These are phyloP conservation scores for Chaetomium sp. DNA, from an alignment of 2,329 filamentous ascomycete genomes.

Conservation along the genomic window DNA sequence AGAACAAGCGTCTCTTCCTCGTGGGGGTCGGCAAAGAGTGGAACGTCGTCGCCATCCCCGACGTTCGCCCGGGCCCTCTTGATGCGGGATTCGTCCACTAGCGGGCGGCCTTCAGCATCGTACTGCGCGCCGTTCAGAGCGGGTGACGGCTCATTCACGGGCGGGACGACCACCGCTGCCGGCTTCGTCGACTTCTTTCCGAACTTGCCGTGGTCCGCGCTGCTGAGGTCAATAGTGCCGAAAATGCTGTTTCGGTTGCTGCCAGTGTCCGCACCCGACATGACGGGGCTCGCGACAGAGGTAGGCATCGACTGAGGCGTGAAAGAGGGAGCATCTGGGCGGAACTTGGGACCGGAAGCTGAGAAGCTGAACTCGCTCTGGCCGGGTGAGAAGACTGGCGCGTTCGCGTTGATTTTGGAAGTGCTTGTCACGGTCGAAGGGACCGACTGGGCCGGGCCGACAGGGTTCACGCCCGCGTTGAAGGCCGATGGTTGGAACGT, in stretches of 20 bases:
- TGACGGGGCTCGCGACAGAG: slow-evolving; percentile 40
- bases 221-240: slow-evolving; percentile 58
- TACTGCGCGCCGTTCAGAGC: slow-evolving; percentile 29
- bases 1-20: slow-evolving; percentile 29
- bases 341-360: slow-evolving; percentile 59
- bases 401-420: slow-evolving; percentile 60
- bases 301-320: slow-evolving; percentile 52
- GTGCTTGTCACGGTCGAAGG: slow-evolving; percentile 35
- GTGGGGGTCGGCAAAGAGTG: slow-evolving; percentile 61
- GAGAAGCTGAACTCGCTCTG: slow-evolving; percentile 63
- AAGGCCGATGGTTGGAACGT: slow-evolving; percentile 43
- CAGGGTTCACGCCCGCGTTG: slow-evolving; percentile 31
- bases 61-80: slow-evolving; percentile 66
- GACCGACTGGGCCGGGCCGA: slow-evolving; percentile 36
- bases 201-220: slow-evolving; percentile 57
- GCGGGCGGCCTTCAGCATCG: slow-evolving; percentile 54
- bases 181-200: slow-evolving; percentile 60
- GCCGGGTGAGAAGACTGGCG: slow-evolving; percentile 64
- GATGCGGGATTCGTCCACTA: slow-evolving; percentile 59
- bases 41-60: slow-evolving; percentile 65
- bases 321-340: slow-evolving; percentile 70
- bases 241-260: slow-evolving; percentile 52
- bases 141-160: slow-evolving; percentile 42
- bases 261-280: slow-evolving; percentile 39
- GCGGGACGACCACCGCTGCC: slow-evolving; percentile 72